A percentile compares a stretch with the other conserved stretches of the same genome.
Evolutionary conservation across 768 basidiomycete species (phyloP).

Genomic region (Calocera viscosa): DNA sequence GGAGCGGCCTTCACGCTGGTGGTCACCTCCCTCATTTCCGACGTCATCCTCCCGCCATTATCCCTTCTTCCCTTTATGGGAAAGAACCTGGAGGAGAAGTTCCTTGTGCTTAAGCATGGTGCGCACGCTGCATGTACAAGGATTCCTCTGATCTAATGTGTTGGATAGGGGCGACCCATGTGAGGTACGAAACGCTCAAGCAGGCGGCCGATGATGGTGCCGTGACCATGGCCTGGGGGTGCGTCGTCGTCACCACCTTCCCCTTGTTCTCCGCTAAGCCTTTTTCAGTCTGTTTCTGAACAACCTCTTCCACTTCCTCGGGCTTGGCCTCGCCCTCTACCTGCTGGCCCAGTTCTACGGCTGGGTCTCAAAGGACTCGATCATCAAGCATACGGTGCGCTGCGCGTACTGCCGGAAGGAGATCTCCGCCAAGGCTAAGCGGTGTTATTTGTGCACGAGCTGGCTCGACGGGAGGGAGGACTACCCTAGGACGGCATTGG

Average conservation of each 20-base stretch:
- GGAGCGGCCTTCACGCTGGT: constrained; percentile 34
- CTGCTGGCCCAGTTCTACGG: constrained; percentile 31
- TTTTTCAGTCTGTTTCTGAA: constrained; percentile 26
- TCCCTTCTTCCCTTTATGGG: constrained; percentile 35
- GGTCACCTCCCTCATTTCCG: constrained; percentile 35
- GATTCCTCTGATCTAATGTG: not conserved
- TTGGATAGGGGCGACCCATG: constrained; percentile 19
- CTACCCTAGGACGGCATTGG: not conserved
- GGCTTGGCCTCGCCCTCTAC: constrained; percentile 32
- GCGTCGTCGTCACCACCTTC: no score
- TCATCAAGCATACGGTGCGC: constrained; percentile 32
- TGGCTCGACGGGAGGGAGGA: constrained; percentile 37
- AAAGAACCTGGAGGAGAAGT: constrained; percentile 36
- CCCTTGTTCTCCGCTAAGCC: not conserved
- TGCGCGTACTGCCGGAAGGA: constrained; percentile 37
- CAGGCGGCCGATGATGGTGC: constrained; percentile 37
- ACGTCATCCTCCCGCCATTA: constrained; percentile 33
- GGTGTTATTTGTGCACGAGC: constrained; percentile 34
- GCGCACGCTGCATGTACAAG: not conserved
- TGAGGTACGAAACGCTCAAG: constrained; percentile 33
- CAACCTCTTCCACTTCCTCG: constrained; percentile 31
- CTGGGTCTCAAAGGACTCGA: constrained; percentile 29
- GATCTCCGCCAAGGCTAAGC: constrained; percentile 31
- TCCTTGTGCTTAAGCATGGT: constrained; percentile 30
- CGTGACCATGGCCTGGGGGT: constrained; percentile 29